Percentiles rank a stretch among this genome's conserved stretches.
Conservation (phyloP, 208 protist genomes). For the Leptomonas seymouri region DNA sequence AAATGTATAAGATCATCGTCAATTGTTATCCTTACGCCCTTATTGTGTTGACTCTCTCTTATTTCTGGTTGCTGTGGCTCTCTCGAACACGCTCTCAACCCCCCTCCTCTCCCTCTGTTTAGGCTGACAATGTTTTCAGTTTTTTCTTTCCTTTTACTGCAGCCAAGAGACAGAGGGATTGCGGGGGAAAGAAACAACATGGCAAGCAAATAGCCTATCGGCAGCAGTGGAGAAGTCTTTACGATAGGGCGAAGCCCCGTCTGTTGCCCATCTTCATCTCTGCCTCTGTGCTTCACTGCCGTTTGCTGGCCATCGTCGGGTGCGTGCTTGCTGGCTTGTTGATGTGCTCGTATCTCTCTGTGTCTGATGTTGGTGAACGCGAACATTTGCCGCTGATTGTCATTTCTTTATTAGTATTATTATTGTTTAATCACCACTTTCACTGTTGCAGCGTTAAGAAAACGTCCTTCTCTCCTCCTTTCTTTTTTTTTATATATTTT, state of each 20-base stretch:
- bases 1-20: no score
- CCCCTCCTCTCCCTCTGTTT: not conserved
- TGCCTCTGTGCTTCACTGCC: not conserved
- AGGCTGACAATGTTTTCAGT: not conserved
- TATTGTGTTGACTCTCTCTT: not conserved
- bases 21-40: not conserved
- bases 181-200: not conserved
- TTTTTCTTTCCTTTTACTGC: conserved; percentile 1
- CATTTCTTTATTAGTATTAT: no score
- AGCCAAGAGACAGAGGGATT: not conserved
- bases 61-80: not conserved
- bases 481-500: not conserved
- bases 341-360: no score
- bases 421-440: not conserved
- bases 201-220: not conserved
- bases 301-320: not conserved
- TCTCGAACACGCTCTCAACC: not conserved
- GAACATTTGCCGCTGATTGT: no score
- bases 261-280: conserved; percentile 1
- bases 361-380: no score
- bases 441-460: not conserved
- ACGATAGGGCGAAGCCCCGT: not conserved
- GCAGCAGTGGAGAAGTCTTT: not conserved
- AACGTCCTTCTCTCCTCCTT: not conserved
- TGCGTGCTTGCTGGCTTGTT: not conserved